These are phyloP conservation scores for Penicillium glabrum DNA, from an alignment of 2,329 filamentous ascomycete genomes.

Conservation along the genomic window DNA sequence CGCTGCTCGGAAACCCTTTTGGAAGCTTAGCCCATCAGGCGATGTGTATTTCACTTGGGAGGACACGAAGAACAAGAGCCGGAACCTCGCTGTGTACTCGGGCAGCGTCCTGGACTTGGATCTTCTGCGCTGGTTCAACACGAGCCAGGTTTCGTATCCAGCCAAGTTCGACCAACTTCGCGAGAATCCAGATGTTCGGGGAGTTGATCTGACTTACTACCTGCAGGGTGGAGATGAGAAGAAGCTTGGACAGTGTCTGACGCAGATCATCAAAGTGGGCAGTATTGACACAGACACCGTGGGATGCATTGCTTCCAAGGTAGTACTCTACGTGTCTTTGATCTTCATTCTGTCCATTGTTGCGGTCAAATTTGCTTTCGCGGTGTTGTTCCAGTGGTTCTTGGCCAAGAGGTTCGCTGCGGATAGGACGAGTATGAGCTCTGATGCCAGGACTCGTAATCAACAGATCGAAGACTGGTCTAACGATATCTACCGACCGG, in stretches of 20 bases:
- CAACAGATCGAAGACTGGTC: constrained; percentile 97
- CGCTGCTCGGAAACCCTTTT: constrained; percentile 70
- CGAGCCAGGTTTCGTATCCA: constrained; percentile 72
- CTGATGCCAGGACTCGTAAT: constrained; percentile 78
- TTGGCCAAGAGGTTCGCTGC: constrained; percentile 82
- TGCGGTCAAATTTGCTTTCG: constrained; percentile 79
- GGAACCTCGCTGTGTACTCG: constrained; percentile 92
- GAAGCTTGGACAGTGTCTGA: constrained; percentile 78
- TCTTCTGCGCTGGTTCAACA: constrained; percentile 87
- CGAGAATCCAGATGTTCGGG: constrained; percentile 68
- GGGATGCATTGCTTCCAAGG: constrained; percentile 94
- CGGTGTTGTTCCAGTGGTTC: constrained; percentile 95
- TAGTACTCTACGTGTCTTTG: constrained; percentile 91
- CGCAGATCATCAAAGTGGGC: constrained; percentile 93
- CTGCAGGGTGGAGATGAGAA: constrained; percentile 80
- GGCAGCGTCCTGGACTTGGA: constrained; percentile 90
- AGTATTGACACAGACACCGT: constrained; percentile 94
- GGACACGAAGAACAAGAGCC: constrained; percentile 82
- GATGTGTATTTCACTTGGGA: constrained; percentile 97
- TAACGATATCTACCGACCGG: constrained; percentile 93
- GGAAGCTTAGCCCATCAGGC: constrained; percentile 67
- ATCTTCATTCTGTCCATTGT: constrained; percentile 92
- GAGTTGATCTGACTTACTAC: constrained; percentile 83
- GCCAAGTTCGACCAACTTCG: constrained; percentile 76
- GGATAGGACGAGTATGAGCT: constrained; percentile 77